A percentile compares a stretch with the other conserved stretches of the same genome.
Conservation (phyloP, 805 yeast species). For the Myxozyma mucilagina region DNA sequence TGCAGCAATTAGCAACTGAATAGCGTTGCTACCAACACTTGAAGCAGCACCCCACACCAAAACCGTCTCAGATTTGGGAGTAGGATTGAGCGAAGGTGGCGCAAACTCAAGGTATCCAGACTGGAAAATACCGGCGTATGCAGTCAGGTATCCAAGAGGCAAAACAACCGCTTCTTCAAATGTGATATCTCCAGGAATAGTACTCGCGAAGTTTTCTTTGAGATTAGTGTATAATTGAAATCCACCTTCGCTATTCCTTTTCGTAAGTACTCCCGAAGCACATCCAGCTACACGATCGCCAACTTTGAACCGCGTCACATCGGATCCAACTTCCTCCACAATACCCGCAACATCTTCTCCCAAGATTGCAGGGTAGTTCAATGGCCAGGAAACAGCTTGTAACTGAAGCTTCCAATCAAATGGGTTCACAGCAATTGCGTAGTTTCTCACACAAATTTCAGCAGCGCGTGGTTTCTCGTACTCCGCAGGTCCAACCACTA, state of each 20-base stretch:
- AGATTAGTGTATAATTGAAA: conserved; percentile 30
- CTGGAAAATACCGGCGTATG: conserved; percentile 8
- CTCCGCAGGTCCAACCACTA: conserved; percentile 7
- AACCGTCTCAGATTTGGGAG: conserved; percentile 32
- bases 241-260: conserved; percentile 14
- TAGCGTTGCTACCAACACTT: conserved; percentile 57
- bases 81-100: conserved; percentile 1
- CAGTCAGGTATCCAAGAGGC: conserved; percentile 33
- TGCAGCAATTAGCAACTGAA: conserved; percentile 58
- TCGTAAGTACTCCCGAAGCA: not conserved
- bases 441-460: conserved; percentile 30
- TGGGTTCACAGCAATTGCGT: conserved; percentile 35
- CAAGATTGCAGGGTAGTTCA: conserved; percentile 22
- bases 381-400: not conserved
- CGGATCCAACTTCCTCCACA: conserved; percentile 34
- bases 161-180: conserved; percentile 29
- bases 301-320: conserved; percentile 26
- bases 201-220: conserved; percentile 11
- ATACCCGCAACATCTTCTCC: conserved; percentile 36
- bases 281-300: conserved; percentile 31
- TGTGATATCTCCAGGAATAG: conserved; percentile 30
- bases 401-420: conserved; percentile 30
- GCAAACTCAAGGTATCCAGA: not conserved
- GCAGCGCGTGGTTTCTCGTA: conserved; percentile 3
- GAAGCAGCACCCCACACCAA: conserved; percentile 71